Evolutionary conservation across 2,329 filamentous ascomycete species (phyloP), one percentile per base, ranked within the genome.

Genomic region (Neofusicoccum cordaticola): DNA sequence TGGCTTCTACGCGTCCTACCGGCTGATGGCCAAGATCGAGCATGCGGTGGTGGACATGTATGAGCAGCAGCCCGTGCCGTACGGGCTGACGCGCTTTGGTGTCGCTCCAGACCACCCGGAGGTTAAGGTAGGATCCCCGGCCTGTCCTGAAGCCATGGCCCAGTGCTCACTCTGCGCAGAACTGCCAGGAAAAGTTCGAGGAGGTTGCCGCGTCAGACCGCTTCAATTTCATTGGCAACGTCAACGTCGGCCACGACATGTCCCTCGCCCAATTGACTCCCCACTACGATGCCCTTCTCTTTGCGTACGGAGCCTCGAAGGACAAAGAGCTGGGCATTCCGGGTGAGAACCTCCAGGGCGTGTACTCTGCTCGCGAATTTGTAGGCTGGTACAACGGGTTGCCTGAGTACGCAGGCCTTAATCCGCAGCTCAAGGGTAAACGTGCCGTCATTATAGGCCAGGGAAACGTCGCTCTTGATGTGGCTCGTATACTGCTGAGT

Each of bases 361-460:
- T 98, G 17, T 90, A 93, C 74, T 97, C 93, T 7, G 95, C 95
- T 2, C 87, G 95, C 34, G 90, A 93, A 44, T 97, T 98, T 75
- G 95, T 99, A 1, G 95, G 93, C 17, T 99, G 95, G 95, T 99
- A 99, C 78, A 99, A 99, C 76, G 95, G 95, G 2, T 83, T 97
- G 2, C 95, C 95, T 0, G 91, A 96, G 70, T 91, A 91, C 73
- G 85, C 89, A 19, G 77, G 85, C 69, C 80, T 97, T 7, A 81
- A 85, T n/a, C 91, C 93, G 0, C 86, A 92, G 72, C 83, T 98
- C 0, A 81, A 83, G 9, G 90, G 90, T 0, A 92, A 97, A 58
- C 89, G 93, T 67, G 95, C 92, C 1, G 87, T 97, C 37, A 84
- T 99, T 53, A 88, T 99, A 68, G 95, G 95, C 1, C 94, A 99